Base-by-base conservation (phyloP, 2,329 filamentous ascomycete species). In the Trichoderma sp. region DNA sequence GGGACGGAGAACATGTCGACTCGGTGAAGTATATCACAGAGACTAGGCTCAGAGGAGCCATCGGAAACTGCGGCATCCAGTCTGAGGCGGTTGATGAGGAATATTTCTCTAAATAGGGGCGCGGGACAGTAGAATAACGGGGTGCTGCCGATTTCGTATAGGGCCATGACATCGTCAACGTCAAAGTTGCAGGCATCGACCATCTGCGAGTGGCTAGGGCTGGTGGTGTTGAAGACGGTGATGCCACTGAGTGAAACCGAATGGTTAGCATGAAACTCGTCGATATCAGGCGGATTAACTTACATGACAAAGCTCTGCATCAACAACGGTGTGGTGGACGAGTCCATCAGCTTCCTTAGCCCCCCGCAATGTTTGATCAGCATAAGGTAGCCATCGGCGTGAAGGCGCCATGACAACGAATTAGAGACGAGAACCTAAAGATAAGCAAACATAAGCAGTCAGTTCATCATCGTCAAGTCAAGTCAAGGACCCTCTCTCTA, bases 271-370 rank as follows among this genome's bases (percentile, higher is more conserved):
- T 53, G 3, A 27, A 27, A 18, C 33, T 63, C 2, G 27, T 12
- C 3, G 24, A 16, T 31, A 31, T 33, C 1, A 33, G 1, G 29
- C 2, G 5, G 16, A 2, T 38, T 1, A 3, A 24, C 62, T 4
- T 75, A 75, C 74, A 75, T 73, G 24, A 75, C 69, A 21, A 73
- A 56, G 50, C 74, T 75, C 63, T 73, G 74, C 50, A 75, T 45
- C n/a, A 73, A 41, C 35, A 65, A 41, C 3, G 67, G 45, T 3
- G 68, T 71, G 24, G 62, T 59, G 14, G 69, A 73, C 18, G 71
- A 63, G 35, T 50, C 9, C 41, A 76, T 53, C 29, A 76, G 33
- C 12, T 62, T 76, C n/a, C 64, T 21, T 3, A 76, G 71, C 7
- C 75, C 75, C 3, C 75, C 75, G 53, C 75, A 74, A 29, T 62